A percentile compares a stretch with the other conserved stretches of the same genome.
Evolutionary conservation across 805 yeast genomes (phyloP).

Genomic region (Cyberlindnera japonica): DNA sequence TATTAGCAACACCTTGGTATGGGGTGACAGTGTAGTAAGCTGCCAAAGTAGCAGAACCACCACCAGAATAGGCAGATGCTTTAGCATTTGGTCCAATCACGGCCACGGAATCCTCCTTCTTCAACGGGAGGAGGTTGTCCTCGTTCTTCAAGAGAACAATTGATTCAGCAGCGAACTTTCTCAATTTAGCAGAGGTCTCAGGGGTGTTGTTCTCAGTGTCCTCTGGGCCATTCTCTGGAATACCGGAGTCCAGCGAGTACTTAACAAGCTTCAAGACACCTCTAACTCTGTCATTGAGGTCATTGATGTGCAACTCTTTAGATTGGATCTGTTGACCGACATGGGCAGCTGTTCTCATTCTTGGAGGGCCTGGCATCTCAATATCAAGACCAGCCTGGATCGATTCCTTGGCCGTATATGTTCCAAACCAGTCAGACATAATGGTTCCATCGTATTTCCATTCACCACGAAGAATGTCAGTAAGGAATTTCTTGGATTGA

Average conservation of each 20-base stretch:
- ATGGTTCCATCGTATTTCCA: constrained; percentile 52
- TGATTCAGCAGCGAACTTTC: constrained; percentile 45
- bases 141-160: constrained; percentile 57
- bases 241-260: constrained; percentile 38
- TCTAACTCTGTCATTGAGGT: constrained; percentile 47
- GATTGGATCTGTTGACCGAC: constrained; percentile 34
- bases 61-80: constrained; percentile 49
- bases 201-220: constrained; percentile 38
- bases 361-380: constrained; percentile 62
- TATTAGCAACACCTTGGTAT: constrained; percentile 39
- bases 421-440: constrained; percentile 65
- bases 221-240: constrained; percentile 40
- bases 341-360: constrained; percentile 39
- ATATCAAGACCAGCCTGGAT: constrained; percentile 53
- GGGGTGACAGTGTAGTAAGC: constrained; percentile 47
- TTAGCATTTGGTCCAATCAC: constrained; percentile 60
- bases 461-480: constrained; percentile 46
- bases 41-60: constrained; percentile 54
- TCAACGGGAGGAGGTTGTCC: constrained; percentile 42
- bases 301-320: constrained; percentile 37
- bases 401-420: constrained; percentile 42
- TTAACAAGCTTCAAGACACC: constrained; percentile 45
- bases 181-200: constrained; percentile 36
- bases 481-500: constrained; percentile 39
- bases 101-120: constrained; percentile 39